Evolutionary conservation across 805 yeast species (phyloP), one percentile per base, ranked within the genome.

Genomic region (Wickerhamomyces queroliae): DNA sequence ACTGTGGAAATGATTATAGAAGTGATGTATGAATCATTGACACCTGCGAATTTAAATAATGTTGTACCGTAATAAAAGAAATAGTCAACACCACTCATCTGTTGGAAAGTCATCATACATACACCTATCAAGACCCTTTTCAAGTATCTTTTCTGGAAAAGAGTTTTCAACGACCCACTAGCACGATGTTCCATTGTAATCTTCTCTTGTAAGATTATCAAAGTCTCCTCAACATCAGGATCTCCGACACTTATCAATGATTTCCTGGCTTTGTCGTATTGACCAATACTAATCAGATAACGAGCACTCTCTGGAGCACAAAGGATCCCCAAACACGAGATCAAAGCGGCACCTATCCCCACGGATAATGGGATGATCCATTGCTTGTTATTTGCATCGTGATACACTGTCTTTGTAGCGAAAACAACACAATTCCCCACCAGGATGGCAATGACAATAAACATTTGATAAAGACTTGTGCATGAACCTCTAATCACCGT

Each of bases 261-360:
- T 3, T 42, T 47, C 53, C 63, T 75, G 34, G 87, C 87, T 34
- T 69, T 76, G 15, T 73, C 78, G 38, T 74, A 53, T 35, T 70
- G 52, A 40, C 60, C 67, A 35, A 62, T 66, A 52, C 71, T 75
- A 36, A 75, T 63, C 52, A 79, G 66, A 59, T 59, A 81, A 53
- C 82, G 66, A 43, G 87, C 81, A 27, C 84, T 76, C 63, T 82
- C 89, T 16, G 88, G 88, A 67, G 78, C 72, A 48, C 69, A 67
- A 37, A 74, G 55, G 62, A 86, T 66, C 22, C 93, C 95, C n/a
- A 61, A 44, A 35, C 68, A 67, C 36, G 86, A 67, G 23, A 81
- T 56, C 1, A 49, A 11, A 2, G 61, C 63, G 66, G 72, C 67
- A 2, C 58, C 53, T 39, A 63, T 63, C 28, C 71, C 66, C 39